Evolutionary conservation across 106 monocot species (phyloP).

Genomic region (Amphibolis antarctica): DNA sequence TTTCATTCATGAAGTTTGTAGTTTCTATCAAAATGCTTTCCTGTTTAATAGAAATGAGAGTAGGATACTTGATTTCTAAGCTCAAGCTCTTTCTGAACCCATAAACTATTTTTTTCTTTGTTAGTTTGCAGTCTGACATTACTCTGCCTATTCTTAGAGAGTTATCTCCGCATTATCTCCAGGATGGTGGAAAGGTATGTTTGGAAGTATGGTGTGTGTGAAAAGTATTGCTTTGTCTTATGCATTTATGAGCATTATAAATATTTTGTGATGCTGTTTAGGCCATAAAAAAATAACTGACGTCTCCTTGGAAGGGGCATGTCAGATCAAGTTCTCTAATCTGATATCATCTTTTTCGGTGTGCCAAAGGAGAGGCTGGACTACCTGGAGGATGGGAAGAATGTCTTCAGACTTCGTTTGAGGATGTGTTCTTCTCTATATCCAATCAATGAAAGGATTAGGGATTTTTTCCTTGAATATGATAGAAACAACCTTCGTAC

Average conservation of each 20-base stretch:
- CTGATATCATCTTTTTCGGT: not conserved
- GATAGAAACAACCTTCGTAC: conserved; percentile 84
- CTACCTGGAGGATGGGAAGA: conserved; percentile 95
- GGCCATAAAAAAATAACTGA: too few species aligned
- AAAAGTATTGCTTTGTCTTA: too few species aligned
- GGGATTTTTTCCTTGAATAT: conserved; percentile 96
- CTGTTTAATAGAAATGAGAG: too few species aligned
- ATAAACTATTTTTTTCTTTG: not conserved
- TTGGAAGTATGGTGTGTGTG: not conserved
- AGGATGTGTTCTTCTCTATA: conserved; percentile 75
- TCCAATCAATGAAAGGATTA: conserved; percentile 87
- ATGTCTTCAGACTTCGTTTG: conserved; percentile 69
- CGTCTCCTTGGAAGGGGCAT: too few species aligned
- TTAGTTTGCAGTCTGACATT: conserved; percentile 67
- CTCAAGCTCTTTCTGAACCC: not conserved
- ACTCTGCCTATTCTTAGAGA: conserved; percentile 84
- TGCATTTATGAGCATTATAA: too few species aligned
- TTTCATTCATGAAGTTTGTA: too few species aligned
- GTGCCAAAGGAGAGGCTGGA: conserved; percentile 73
- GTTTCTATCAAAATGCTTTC: too few species aligned
- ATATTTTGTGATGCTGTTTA: too few species aligned
- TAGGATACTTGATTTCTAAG: too few species aligned
- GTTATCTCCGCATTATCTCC: conserved; percentile 82
- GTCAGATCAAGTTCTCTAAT: not conserved
- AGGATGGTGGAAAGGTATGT: conserved; percentile 74